phyloP scores from a whole-genome alignment of 129 eudicot species.

The Centrapalus pauciflorus region DNA sequence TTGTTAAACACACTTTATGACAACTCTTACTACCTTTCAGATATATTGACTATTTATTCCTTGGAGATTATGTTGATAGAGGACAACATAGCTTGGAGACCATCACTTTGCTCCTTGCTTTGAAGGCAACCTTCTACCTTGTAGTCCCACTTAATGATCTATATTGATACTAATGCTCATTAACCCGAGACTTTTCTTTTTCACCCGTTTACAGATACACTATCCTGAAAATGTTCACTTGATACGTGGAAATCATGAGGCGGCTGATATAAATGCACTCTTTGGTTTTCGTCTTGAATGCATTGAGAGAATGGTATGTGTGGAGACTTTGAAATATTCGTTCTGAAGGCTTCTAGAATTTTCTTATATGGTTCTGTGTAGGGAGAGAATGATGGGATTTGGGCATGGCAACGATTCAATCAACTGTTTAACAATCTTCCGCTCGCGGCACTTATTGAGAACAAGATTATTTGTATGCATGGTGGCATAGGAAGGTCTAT shows the following conservation, averaged over 20 bases:
- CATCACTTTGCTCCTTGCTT: slow-evolving; percentile 84
- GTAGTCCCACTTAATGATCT: background rate
- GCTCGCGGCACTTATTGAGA: slow-evolving; percentile 86
- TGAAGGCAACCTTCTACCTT: slow-evolving; percentile 61
- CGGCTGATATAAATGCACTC: slow-evolving; percentile 95
- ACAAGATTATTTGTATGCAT: slow-evolving; percentile 94
- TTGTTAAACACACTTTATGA: background rate
- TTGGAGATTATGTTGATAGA: slow-evolving; percentile 99
- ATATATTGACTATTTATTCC: slow-evolving; percentile 91
- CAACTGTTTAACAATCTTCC: slow-evolving; percentile 89
- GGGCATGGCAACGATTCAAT: slow-evolving; percentile 98
- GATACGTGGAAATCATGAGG: slow-evolving; percentile 98
- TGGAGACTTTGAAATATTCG: background rate
- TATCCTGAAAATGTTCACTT: slow-evolving; percentile 87
- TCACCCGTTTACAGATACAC: slow-evolving; percentile 49
- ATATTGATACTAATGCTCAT: background rate
- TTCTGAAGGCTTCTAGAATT: background rate
- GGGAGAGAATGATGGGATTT: slow-evolving; percentile 98
- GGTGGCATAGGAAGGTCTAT: slow-evolving; percentile 99
- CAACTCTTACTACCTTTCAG: slow-evolving; percentile 41
- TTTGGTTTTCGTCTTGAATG: slow-evolving; percentile 98
- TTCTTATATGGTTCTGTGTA: slow-evolving; percentile 25
- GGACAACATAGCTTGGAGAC: slow-evolving; percentile 99
- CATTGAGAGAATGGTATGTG: slow-evolving; percentile 87
- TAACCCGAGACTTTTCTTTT: background rate